Evolutionary conservation across 2,329 filamentous ascomycete genomes (phyloP).

Genomic region (Pleoardoris graminearum): DNA sequence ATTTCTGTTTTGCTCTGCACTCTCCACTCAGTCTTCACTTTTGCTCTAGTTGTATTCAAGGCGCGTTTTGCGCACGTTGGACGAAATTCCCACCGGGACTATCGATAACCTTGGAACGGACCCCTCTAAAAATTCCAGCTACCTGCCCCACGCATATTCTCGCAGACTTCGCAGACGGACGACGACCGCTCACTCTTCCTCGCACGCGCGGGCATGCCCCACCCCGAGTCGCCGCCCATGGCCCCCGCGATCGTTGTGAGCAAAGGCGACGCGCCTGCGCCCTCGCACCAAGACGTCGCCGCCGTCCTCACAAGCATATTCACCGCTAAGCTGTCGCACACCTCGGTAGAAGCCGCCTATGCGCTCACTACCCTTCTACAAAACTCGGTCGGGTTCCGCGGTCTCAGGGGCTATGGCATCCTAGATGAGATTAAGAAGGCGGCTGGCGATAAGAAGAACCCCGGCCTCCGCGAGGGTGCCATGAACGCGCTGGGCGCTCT

Average conservation of each 20-base stretch:
- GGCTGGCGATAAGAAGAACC: constrained; percentile 91
- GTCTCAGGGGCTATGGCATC: constrained; percentile 64
- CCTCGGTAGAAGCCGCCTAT: constrained; percentile 66
- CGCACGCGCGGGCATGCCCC: constrained; percentile 48
- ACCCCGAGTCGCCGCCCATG: constrained; percentile 56
- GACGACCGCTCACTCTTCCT: background rate
- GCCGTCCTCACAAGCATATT: constrained; percentile 51
- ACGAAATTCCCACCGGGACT: constrained; percentile 3
- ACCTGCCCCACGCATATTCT: background rate
- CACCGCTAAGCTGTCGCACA: constrained; percentile 57
- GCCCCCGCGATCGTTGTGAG: constrained; percentile 51
- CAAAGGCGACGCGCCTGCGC: constrained; percentile 48
- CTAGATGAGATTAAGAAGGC: constrained; percentile 72
- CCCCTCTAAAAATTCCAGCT: constrained; percentile 5
- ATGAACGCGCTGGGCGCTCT: constrained; percentile 94
- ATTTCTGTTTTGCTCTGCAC: background rate
- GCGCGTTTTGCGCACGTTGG: constrained; percentile 5
- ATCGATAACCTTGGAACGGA: constrained; percentile 2
- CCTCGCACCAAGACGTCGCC: constrained; percentile 52
- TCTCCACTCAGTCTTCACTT: background rate
- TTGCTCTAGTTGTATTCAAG: background rate
- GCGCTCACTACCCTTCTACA: constrained; percentile 65
- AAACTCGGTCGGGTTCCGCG: constrained; percentile 66
- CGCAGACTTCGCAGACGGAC: constrained; percentile 1
- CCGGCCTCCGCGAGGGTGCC: constrained; percentile 79